Conservation (phyloP, 306 rosid species). For the Purshia tridentata region DNA sequence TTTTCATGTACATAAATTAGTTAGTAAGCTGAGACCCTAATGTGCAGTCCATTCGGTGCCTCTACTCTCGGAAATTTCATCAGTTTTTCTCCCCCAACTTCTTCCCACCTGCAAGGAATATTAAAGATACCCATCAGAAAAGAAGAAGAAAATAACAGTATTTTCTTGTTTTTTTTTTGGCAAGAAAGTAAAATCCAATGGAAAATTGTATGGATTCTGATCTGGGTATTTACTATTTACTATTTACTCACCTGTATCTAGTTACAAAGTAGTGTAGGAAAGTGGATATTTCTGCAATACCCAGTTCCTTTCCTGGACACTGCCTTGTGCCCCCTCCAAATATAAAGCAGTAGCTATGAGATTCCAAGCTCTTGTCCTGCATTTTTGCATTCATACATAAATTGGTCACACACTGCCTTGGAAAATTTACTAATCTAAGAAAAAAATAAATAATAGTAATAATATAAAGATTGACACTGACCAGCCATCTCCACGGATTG, state of each 20-base stretch:
- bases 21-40: slow-evolving; percentile 70
- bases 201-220: neutral
- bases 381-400: slow-evolving; percentile 18
- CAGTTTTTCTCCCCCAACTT: slow-evolving; percentile 87
- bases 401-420: neutral
- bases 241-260: slow-evolving; percentile 71
- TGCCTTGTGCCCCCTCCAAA: slow-evolving; percentile 93
- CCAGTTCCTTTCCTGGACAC: slow-evolving; percentile 95
- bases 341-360: slow-evolving; percentile 56
- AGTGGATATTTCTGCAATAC: slow-evolving; percentile 83
- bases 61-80: slow-evolving; percentile 94
- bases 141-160: no score
- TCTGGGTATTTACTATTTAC: neutral
- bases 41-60: slow-evolving; percentile 93
- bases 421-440: neutral
- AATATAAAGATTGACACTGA: slow-evolving; percentile 30
- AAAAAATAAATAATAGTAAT: neutral
- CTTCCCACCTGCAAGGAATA: slow-evolving; percentile 79
- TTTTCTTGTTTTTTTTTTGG: neutral
- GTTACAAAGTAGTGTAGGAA: slow-evolving; percentile 88
- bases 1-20: slow-evolving; percentile 50
- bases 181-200: neutral
- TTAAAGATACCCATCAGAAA: no score
- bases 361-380: slow-evolving; percentile 69
- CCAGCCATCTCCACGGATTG: slow-evolving; percentile 99